Conservation (phyloP, 306 rosid species). For the Acacia crassicarpa region DNA sequence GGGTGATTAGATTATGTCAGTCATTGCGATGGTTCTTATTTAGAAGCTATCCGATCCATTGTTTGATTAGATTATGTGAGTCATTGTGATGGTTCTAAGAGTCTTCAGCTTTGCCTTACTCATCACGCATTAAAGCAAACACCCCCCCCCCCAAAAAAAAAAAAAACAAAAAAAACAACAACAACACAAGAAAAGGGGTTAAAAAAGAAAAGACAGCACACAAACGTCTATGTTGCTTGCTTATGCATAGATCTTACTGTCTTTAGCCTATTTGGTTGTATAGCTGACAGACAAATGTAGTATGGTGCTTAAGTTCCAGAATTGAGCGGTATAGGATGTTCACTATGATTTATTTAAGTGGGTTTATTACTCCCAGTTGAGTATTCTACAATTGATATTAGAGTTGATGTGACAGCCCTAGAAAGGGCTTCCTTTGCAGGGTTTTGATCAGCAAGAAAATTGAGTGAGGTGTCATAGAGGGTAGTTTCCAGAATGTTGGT, state of each 20-base stretch:
- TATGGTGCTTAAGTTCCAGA: background rate
- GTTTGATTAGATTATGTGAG: background rate
- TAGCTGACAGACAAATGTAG: background rate
- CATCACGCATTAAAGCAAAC: no score
- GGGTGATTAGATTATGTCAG: background rate
- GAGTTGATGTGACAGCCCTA: background rate
- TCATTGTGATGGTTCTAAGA: background rate
- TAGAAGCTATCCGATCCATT: background rate
- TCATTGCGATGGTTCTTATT: background rate
- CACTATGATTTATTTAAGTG: background rate
- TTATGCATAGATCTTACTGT: constrained; percentile 11
- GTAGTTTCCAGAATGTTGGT: background rate
- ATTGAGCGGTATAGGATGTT: background rate
- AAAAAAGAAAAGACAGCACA: background rate
- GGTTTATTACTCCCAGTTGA: background rate
- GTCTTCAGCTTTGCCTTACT: background rate
- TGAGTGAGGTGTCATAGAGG: background rate
- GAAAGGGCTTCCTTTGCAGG: background rate
- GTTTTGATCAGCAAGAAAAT: background rate
- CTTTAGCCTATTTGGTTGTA: background rate
- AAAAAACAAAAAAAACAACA: no score
- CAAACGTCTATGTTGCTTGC: background rate
- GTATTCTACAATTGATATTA: background rate
- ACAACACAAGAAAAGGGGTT: no score
- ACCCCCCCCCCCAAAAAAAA: no score